phyloP scores from a whole-genome alignment of 257 asterid species.

The Penstemon newberryi region DNA sequence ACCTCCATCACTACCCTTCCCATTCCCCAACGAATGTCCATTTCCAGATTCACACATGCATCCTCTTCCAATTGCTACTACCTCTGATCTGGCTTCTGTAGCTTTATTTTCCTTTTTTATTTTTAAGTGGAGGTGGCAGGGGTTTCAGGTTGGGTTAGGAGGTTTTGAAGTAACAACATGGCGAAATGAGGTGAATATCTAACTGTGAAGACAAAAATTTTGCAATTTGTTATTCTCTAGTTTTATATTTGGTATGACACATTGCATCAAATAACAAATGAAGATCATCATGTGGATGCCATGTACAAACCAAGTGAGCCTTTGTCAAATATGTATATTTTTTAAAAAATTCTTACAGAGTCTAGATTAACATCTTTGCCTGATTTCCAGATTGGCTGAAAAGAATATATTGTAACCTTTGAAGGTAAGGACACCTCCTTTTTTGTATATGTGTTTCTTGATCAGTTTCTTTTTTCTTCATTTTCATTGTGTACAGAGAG shows the following conservation, averaged over 20 bases:
- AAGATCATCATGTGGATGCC: too few species aligned
- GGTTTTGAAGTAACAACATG: not conserved
- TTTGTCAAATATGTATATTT: conserved; percentile 13
- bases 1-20: too few species aligned
- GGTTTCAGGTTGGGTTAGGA: not conserved
- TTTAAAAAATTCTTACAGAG: conserved; percentile 10
- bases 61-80: too few species aligned
- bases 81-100: too few species aligned
- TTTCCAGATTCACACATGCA: too few species aligned
- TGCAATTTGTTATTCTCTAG: conserved; percentile 8
- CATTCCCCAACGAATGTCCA: too few species aligned
- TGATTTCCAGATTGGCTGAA: conserved; percentile 74
- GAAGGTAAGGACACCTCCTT: conserved; percentile 68
- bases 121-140: not conserved
- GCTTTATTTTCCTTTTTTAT: not conserved
- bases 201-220: not conserved
- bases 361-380: conserved; percentile 26
- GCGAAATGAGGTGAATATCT: conserved; percentile 9
- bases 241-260: too few species aligned
- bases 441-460: conserved; percentile 46
- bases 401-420: conserved; percentile 60
- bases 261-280: too few species aligned
- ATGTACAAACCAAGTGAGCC: conserved; percentile 10
- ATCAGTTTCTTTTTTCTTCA: conserved; percentile 15
- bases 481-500: not conserved